These are phyloP conservation scores for Ceratocystis eucalypticola DNA, from an alignment of 2,329 filamentous ascomycete species.

Conservation along the genomic window DNA sequence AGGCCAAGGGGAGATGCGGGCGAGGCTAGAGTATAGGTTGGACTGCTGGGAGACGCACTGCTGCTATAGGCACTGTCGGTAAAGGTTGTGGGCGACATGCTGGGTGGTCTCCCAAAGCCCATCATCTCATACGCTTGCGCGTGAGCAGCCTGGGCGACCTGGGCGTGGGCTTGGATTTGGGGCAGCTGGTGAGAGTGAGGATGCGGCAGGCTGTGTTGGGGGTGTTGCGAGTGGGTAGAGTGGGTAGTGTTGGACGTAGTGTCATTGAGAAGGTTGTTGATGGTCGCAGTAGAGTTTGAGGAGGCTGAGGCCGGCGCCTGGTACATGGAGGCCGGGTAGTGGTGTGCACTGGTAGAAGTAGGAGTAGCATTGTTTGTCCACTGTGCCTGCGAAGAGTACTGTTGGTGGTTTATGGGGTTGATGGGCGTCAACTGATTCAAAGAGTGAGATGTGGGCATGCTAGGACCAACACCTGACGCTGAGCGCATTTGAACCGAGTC, in stretches of 20 bases:
- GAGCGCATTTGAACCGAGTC: constrained; percentile 13
- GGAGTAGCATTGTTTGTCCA: not conserved
- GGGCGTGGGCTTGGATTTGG: not conserved
- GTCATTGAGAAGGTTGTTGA: constrained; percentile 17
- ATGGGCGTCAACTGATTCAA: constrained; percentile 9
- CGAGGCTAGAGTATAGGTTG: constrained; percentile 15
- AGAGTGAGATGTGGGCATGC: not conserved
- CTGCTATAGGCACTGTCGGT: constrained; percentile 14
- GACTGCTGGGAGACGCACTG: constrained; percentile 12
- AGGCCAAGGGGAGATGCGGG: constrained; percentile 16
- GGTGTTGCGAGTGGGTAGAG: not conserved
- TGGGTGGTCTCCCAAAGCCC: constrained; percentile 11
- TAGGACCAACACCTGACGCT: not conserved
- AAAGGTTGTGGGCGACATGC: constrained; percentile 16
- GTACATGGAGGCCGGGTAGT: constrained; percentile 13
- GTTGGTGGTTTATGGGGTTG: not conserved
- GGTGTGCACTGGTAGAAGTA: not conserved
- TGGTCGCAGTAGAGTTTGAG: constrained; percentile 6
- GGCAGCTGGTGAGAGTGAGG: constrained; percentile 6
- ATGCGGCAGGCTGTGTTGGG: not conserved
- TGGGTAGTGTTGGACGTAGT: constrained; percentile 2
- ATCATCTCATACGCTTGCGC: constrained; percentile 12
- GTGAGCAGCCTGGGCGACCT: not conserved
- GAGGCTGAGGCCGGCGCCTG: constrained; percentile 8
- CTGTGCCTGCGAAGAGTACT: constrained; percentile 9